Percentiles rank a stretch among this genome's conserved stretches.
Conservation (phyloP, 2,329 filamentous ascomycete genomes). For the Epichloe festucae region DNA sequence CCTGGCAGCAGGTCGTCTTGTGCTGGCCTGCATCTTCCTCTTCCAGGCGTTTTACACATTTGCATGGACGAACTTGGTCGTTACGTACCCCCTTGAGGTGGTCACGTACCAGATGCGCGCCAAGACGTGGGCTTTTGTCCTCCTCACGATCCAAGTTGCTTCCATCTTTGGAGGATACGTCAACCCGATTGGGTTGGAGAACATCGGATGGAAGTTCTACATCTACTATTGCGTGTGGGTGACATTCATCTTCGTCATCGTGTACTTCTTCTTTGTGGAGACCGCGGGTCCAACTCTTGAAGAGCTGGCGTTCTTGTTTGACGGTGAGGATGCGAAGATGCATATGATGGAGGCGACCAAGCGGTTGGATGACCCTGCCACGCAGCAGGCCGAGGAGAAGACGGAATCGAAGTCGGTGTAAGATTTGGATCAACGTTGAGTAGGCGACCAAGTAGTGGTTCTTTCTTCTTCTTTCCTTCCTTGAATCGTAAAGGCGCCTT, state of each 20-base stretch:
- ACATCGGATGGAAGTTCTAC: slow-evolving; percentile 28
- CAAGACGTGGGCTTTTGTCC: slow-evolving; percentile 27
- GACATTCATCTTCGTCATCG: slow-evolving; percentile 21
- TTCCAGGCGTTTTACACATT: slow-evolving; percentile 29
- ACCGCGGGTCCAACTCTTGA: slow-evolving; percentile 24
- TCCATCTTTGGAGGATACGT: slow-evolving; percentile 27
- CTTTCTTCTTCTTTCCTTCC: neutral
- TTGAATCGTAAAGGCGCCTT: neutral
- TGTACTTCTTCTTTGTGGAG: slow-evolving; percentile 29
- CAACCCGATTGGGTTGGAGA: slow-evolving; percentile 25
- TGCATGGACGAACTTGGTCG: slow-evolving; percentile 30
- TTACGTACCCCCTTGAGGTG: slow-evolving; percentile 30
- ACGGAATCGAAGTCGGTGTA: slow-evolving; percentile 4
- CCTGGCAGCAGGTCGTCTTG: slow-evolving; percentile 19
- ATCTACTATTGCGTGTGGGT: slow-evolving; percentile 29
- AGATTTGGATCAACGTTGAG: neutral
- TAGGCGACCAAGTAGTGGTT: no score
- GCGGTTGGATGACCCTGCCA: slow-evolving; percentile 4
- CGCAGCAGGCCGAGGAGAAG: slow-evolving; percentile 3
- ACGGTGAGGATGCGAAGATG: slow-evolving; percentile 14
- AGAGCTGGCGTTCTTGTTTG: slow-evolving; percentile 21
- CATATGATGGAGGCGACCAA: slow-evolving; percentile 12
- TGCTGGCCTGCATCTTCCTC: slow-evolving; percentile 29
- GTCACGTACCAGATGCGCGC: slow-evolving; percentile 29
- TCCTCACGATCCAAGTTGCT: slow-evolving; percentile 25